phyloP scores from a whole-genome alignment of 169 alveolate genomes.

The Plasmodium ovale region DNA sequence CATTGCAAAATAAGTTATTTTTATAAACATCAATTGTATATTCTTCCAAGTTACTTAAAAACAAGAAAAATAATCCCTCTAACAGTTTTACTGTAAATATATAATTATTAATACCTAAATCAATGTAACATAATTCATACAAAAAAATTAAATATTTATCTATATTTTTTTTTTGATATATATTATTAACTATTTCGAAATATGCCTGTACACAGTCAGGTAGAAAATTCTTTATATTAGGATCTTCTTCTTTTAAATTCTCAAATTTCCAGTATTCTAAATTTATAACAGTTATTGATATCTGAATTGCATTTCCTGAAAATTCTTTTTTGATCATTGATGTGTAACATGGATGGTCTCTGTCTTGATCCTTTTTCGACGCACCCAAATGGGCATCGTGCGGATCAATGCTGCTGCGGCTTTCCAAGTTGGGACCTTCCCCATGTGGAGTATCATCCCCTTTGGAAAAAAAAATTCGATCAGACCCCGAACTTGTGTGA shows the following conservation, averaged over 20 bases:
- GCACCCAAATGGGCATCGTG: not conserved
- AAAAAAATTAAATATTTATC: constrained; percentile 54
- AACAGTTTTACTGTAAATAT: constrained; percentile 26
- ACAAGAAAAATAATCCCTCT: constrained; percentile 46
- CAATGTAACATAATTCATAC: constrained; percentile 41
- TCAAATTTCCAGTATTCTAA: constrained; percentile 65
- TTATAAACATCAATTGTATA: constrained; percentile 23
- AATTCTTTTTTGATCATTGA: not conserved
- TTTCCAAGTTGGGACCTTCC: not conserved
- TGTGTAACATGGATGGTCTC: not conserved
- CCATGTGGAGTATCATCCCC: not conserved
- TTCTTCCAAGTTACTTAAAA: constrained; percentile 20
- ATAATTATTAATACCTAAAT: constrained; percentile 24
- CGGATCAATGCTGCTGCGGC: not conserved
- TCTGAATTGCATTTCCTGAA: not conserved
- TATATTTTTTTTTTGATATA: constrained; percentile 37
- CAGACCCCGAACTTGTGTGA: too few relatives aligned
- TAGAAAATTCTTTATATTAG: constrained; percentile 8
- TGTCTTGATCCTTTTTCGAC: too few relatives aligned
- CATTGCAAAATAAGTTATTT: constrained; percentile 25
- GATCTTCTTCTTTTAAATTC: constrained; percentile 42
- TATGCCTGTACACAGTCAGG: constrained; percentile 24
- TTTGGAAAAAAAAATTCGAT: too few relatives aligned
- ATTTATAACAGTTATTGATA: constrained; percentile 52
- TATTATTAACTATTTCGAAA: constrained; percentile 38